These are phyloP conservation scores for Polygonum aviculare DNA, from an alignment of 148 eudicot genomes.

Conservation along the genomic window DNA sequence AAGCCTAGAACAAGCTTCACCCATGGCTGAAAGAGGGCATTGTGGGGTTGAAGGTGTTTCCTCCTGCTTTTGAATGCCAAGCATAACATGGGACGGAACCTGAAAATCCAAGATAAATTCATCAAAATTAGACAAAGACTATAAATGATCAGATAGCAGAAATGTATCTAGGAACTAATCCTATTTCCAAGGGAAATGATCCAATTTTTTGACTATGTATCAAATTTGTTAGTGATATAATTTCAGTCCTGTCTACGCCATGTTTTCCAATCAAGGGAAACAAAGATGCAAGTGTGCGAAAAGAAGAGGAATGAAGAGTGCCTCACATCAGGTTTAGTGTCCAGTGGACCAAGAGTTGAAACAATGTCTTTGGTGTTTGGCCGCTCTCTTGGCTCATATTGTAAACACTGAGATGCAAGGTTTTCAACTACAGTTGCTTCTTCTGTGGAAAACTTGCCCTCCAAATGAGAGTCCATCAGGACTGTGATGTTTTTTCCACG, in stretches of 20 bases:
- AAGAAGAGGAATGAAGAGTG: neutral
- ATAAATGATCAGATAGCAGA: neutral
- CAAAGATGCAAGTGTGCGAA: neutral
- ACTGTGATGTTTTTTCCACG: conserved; percentile 14
- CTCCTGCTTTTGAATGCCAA: conserved; percentile 13
- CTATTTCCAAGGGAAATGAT: neutral
- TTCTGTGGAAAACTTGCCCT: conserved; percentile 14
- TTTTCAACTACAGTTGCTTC: conserved; percentile 13
- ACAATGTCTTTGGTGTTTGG: conserved; percentile 16
- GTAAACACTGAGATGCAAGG: conserved; percentile 16
- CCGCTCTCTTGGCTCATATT: conserved; percentile 14
- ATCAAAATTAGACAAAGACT: neutral
- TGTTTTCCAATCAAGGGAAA: neutral
- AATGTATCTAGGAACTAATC: neutral
- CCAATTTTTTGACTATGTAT: neutral
- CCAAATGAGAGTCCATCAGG: conserved; percentile 18
- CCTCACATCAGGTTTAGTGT: conserved; percentile 12
- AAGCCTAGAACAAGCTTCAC: conserved; percentile 18
- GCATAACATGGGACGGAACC: conserved; percentile 18
- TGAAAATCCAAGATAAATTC: neutral
- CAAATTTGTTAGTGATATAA: neutral
- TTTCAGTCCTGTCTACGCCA: no score
- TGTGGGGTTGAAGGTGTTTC: neutral
- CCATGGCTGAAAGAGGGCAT: conserved; percentile 13
- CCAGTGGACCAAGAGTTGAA: conserved; percentile 8